Base-by-base conservation (phyloP, 1,284 basidiomycete genomes). In the Melanopsichium pennsylvanicum region DNA sequence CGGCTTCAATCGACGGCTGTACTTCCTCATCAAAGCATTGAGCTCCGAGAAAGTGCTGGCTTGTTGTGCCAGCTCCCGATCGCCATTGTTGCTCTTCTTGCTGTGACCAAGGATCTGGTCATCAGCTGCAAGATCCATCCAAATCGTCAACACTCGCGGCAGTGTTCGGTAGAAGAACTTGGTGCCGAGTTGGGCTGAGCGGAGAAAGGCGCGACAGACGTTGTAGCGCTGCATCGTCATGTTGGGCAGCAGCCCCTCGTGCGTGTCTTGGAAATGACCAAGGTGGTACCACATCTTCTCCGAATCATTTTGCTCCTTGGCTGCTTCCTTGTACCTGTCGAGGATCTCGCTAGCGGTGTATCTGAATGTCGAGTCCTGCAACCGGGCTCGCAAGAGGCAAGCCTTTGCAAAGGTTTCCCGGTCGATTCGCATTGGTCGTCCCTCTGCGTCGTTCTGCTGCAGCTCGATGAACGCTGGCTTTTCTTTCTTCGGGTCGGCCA, bases 131-230 rank as follows among this genome's bases (percentile, higher is more conserved):
- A 91, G 83, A 78, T 97, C 93, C 44, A 98, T 84, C 94, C 95
- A 99, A 36, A 99, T 87, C 0, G 94, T 98, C 12, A 98, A 86
- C 64, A 97, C 85, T 31, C 96, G 88, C 1, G 96, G 95, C 73
- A 98, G 87, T 0, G 93, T 94, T 80, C 97, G 94, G 81, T 95
- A 98, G 42, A 97, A 90, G 82, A 90, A 97, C 84, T 98, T 98
- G 38, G 93, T 93, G 11, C 96, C 96, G 72, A 86, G 84, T 72
- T 85, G 85, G 49, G 95, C 88, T 0, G 93, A 90, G 64, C 86
- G 87, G 5, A 86, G 84, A 74, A 90, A 97, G 43, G 88, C 85
- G 66, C 85, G 71, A 90, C 85, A 8, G 87, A 91, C 60, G 85
- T 85, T 32, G 85, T 61, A 57, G 41, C 74, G 72, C 29, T 74